A percentile compares a stretch with the other conserved stretches of the same genome.
Evolutionary conservation across 192 early-diverging fungal species (phyloP).

Genomic region (Coemansia sp.): DNA sequence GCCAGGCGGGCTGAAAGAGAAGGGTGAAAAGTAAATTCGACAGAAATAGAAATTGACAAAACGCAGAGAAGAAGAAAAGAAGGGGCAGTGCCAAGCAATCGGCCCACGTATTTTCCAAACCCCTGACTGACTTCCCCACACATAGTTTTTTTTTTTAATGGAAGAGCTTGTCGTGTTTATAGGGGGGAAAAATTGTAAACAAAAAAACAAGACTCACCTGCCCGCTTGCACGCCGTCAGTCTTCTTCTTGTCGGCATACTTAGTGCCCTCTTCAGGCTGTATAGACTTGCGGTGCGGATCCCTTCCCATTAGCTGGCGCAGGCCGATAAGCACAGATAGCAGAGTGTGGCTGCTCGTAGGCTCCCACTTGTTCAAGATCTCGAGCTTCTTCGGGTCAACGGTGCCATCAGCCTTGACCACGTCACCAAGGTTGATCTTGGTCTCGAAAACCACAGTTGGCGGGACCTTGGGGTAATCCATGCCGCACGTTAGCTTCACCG

Average conservation of each 20-base stretch:
- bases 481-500: conserved; percentile 82
- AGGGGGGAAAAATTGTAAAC: not conserved
- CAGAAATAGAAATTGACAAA: not conserved
- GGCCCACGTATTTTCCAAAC: too few relatives aligned
- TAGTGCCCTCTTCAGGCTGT: conserved; percentile 86
- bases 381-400: conserved; percentile 82
- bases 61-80: not conserved
- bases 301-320: conserved; percentile 89
- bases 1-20: not conserved
- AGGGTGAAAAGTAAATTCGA: not conserved
- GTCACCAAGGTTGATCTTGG: conserved; percentile 79
- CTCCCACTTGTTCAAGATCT: conserved; percentile 88
- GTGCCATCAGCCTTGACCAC: not conserved
- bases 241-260: conserved; percentile 20
- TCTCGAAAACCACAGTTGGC: conserved; percentile 79
- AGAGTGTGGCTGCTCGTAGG: conserved; percentile 63
- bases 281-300: conserved; percentile 79
- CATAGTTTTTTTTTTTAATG: not conserved
- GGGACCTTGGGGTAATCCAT: conserved; percentile 82
- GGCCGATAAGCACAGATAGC: conserved; percentile 78
- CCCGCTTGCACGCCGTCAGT: not conserved
- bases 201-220: not conserved
- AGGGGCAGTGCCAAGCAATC: not conserved
- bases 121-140: not conserved
- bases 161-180: not conserved